These are phyloP conservation scores for Glaciozyma martinii DNA, from an alignment of 768 basidiomycete genomes.

Conservation along the genomic window DNA sequence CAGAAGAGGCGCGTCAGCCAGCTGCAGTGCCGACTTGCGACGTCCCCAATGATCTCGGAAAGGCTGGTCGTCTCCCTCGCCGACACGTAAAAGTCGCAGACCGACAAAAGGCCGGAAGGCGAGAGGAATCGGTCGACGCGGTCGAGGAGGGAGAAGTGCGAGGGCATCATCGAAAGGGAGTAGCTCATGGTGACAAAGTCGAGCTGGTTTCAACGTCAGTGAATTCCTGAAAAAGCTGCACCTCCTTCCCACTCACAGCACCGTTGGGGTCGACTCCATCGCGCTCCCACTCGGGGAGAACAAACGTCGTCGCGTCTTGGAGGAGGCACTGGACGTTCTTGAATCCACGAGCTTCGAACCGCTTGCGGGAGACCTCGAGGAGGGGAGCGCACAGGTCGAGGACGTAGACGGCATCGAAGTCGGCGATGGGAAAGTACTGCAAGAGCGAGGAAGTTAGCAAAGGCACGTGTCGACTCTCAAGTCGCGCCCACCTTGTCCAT, in stretches of 20 bases:
- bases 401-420: conserved; percentile 61
- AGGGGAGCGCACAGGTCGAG: conserved; percentile 64
- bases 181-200: conserved; percentile 45
- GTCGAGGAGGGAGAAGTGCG: conserved; percentile 51
- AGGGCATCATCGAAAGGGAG: conserved; percentile 41
- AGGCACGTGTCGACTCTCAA: too few relatives aligned
- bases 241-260: too few relatives aligned
- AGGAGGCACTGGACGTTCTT: conserved; percentile 61
- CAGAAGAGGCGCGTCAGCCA: conserved; percentile 70
- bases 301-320: conserved; percentile 62
- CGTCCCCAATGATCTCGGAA: conserved; percentile 56
- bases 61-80: conserved; percentile 51
- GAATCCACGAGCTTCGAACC: conserved; percentile 61
- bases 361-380: conserved; percentile 58
- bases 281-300: conserved; percentile 54
- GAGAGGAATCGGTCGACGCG: conserved; percentile 59
- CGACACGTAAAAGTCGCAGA: conserved; percentile 67
- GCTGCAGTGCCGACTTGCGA: conserved; percentile 46
- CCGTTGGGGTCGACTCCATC: conserved; percentile 49
- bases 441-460: background rate
- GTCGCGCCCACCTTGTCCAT: conserved; percentile 44
- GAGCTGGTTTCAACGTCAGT: too few relatives aligned
- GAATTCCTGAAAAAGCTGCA: too few relatives aligned
- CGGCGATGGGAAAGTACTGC: conserved; percentile 49
- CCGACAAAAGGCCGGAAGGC: conserved; percentile 52